phyloP scores from a whole-genome alignment of 257 asterid genomes.

The Apocynum venetum region DNA sequence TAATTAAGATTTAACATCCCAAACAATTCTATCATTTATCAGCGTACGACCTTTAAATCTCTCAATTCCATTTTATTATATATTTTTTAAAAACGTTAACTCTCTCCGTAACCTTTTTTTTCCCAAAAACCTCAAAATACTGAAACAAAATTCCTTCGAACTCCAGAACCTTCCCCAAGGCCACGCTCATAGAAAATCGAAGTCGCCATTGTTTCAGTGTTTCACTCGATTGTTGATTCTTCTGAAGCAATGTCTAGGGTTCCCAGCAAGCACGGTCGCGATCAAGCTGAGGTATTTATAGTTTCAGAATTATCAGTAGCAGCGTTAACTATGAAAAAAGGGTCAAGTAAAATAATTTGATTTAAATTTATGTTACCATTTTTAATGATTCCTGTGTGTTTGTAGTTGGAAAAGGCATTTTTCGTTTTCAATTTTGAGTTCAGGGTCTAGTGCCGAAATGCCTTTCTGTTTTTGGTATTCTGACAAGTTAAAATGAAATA shows the following conservation, averaged over 20 bases:
- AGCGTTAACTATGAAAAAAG: background rate
- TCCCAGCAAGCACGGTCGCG: slow-evolving; percentile 62
- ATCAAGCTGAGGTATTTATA: slow-evolving; percentile 46
- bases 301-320: background rate
- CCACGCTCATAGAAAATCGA: background rate
- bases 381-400: background rate
- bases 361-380: background rate
- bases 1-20: too few species aligned
- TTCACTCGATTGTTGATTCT: background rate
- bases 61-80: too few species aligned
- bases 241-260: slow-evolving; percentile 49
- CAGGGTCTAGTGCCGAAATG: background rate
- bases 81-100: background rate
- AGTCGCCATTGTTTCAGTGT: background rate
- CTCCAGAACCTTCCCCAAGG: background rate
- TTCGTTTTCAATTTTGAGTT: background rate
- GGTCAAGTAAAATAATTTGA: background rate
- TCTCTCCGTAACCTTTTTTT: background rate
- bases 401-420: background rate
- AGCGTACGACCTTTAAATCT: too few species aligned
- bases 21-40: too few species aligned
- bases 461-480: background rate
- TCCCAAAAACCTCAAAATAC: background rate
- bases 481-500: background rate
- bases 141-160: background rate